Base-by-base conservation (phyloP, 1,139 yeast genomes). In the Yamadazyma triangularis region DNA sequence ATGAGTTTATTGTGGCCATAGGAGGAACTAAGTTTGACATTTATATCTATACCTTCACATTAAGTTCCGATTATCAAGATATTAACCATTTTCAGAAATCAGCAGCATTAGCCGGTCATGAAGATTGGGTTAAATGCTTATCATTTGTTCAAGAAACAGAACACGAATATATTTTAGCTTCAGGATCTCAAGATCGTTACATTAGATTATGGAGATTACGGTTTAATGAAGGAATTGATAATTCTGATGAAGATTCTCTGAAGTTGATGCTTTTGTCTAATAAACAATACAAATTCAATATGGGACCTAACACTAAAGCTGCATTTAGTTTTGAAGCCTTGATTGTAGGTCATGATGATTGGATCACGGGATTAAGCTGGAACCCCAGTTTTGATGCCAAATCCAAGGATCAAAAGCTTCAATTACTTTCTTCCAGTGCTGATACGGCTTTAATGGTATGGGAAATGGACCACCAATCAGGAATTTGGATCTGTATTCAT, bases 341-440 rank as follows among this genome's bases (percentile, higher is more conserved):
- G 40, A 77, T 93, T 20, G 82, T 91, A 83, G 98, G 98, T 8
- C 98, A 93, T 54, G 99, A 93, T 52, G 99, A 93, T 56, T 93
- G 98, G 98, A 81, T 93, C 18, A 78, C 91, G 8, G 79, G 88
- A 7, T 64, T 91, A 27, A 68, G 72, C 33, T 93, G 98, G 97
- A 85, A 83, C 47, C 81, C 83, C 15, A 41, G 49, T 1, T 35
- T 40, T 23, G n/a, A n/a, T n/a, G n/a, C n/a, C n/a, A 23, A 33
- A 4, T 26, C 30, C 8, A 26, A 24, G 9, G 50, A 59, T 4
- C n/a, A n/a, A n/a, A 70, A 73, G 35, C 52, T 77, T 15, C 77
- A 74, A 44, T 64, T 91, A 18, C 61, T 93, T 27, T 86, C 96
- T 0, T 79, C 95, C 1, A 85, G 95, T 32, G 94, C 97, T 0